phyloP scores from a whole-genome alignment of 2,329 filamentous ascomycete species.

The Aspergillus ruber region DNA sequence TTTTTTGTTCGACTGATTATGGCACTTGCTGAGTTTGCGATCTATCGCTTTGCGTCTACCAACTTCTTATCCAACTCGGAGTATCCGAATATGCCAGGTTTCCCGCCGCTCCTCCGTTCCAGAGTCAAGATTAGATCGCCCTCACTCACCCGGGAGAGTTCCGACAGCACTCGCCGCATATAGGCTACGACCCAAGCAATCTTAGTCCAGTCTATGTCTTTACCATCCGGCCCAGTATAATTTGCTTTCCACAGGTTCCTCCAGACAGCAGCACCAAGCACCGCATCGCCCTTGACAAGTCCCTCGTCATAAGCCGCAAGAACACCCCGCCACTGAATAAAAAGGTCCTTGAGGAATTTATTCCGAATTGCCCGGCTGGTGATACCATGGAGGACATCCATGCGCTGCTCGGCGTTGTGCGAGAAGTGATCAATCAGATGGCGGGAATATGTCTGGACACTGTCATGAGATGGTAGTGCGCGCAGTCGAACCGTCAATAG shows the following conservation, averaged over 20 bases:
- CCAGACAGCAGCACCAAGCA: slow-evolving; percentile 68
- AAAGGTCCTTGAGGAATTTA: slow-evolving; percentile 74
- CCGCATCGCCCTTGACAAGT: slow-evolving; percentile 41
- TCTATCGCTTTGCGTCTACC: slow-evolving; percentile 26
- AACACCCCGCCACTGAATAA: slow-evolving; percentile 84
- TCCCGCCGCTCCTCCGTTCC: slow-evolving; percentile 31
- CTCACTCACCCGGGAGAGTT: slow-evolving; percentile 50
- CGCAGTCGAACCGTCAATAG: slow-evolving; percentile 77
- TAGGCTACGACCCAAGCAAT: slow-evolving; percentile 59
- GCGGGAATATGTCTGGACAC: slow-evolving; percentile 72
- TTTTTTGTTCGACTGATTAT: background rate
- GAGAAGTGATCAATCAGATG: slow-evolving; percentile 92
- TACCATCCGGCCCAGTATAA: slow-evolving; percentile 34
- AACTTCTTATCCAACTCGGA: slow-evolving; percentile 33
- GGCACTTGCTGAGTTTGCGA: background rate
- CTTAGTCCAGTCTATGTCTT: slow-evolving; percentile 54
- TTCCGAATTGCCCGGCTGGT: slow-evolving; percentile 50
- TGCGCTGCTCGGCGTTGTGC: slow-evolving; percentile 62
- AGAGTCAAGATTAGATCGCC: slow-evolving; percentile 49
- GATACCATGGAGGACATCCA: slow-evolving; percentile 45
- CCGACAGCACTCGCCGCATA: slow-evolving; percentile 52
- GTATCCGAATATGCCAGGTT: slow-evolving; percentile 26
- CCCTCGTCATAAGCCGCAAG: slow-evolving; percentile 58
- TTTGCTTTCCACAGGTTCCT: slow-evolving; percentile 80
- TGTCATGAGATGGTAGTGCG: slow-evolving; percentile 60